These are phyloP conservation scores for Hypoxylon subgilvum DNA, from an alignment of 495 filamentous ascomycete genomes.

Conservation along the genomic window DNA sequence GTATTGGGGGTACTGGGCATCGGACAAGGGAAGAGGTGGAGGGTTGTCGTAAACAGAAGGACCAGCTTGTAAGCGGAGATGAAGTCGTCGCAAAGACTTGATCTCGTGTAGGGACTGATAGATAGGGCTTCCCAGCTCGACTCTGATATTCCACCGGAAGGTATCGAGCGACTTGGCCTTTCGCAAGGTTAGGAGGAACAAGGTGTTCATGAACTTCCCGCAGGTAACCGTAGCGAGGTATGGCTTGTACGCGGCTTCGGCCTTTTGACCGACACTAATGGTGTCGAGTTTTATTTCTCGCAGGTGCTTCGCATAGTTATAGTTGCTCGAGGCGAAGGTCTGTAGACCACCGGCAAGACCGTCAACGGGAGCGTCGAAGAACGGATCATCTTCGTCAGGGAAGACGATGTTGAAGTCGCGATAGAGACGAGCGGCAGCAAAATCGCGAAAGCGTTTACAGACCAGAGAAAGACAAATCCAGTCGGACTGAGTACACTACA, in stretches of 20 bases:
- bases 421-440: conserved; percentile 64
- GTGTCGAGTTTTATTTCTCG: conserved; percentile 58
- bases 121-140: conserved; percentile 65
- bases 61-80: conserved; percentile 64
- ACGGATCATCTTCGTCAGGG: conserved; percentile 58
- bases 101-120: conserved; percentile 62
- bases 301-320: conserved; percentile 64
- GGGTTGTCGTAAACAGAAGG: conserved; percentile 55
- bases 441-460: conserved; percentile 59
- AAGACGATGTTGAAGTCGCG: conserved; percentile 64
- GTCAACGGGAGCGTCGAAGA: conserved; percentile 55
- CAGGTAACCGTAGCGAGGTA: conserved; percentile 57
- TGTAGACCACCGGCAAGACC: conserved; percentile 61
- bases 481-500: conserved; percentile 50
- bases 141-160: conserved; percentile 67
- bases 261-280: conserved; percentile 51
- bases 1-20: conserved; percentile 3
- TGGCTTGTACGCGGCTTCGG: conserved; percentile 52
- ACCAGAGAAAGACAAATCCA: conserved; percentile 62
- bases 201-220: conserved; percentile 67
- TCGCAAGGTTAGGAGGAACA: conserved; percentile 61
- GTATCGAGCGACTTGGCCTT: conserved; percentile 60
- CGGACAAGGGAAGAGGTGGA: conserved; percentile 46
- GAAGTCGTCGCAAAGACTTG: conserved; percentile 57
- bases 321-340: conserved; percentile 65